These are phyloP conservation scores for Oryza australiensis DNA, from an alignment of 176 grass and related monocot species.

Conservation along the genomic window DNA sequence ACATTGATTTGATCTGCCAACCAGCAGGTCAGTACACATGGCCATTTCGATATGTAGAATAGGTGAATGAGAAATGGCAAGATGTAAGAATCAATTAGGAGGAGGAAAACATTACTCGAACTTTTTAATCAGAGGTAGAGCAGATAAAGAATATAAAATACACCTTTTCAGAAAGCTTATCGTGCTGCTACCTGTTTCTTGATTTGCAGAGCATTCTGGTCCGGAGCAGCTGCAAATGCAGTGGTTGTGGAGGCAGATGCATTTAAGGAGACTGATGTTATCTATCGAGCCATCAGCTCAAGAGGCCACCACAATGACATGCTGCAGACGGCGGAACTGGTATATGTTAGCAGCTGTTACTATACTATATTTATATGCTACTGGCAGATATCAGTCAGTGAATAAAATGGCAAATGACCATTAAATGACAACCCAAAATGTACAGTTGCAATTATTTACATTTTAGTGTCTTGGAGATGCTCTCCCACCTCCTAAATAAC, in stretches of 20 bases:
- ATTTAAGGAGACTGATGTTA: conserved; percentile 86
- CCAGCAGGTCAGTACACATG: background rate
- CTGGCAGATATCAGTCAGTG: background rate
- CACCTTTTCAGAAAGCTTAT: conserved; percentile 7
- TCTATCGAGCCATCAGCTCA: conserved; percentile 86
- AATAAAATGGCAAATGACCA: background rate
- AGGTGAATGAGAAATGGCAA: background rate
- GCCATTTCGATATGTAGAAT: background rate
- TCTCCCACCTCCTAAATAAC: too few relatives aligned
- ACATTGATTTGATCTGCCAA: background rate
- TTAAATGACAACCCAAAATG: conserved; percentile 4
- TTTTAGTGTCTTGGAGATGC: too few relatives aligned
- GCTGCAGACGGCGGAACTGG: conserved; percentile 84
- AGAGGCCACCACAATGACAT: conserved; percentile 95
- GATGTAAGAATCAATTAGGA: background rate
- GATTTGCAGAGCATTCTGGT: conserved; percentile 77
- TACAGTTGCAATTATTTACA: background rate
- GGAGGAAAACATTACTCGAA: background rate
- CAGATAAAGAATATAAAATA: conserved; percentile 5
- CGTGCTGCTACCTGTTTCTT: conserved; percentile 9
- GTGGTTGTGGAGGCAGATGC: conserved; percentile 95
- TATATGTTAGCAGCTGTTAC: conserved; percentile 28
- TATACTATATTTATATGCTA: background rate
- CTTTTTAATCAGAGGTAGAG: background rate
- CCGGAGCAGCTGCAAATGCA: conserved; percentile 60